Percentiles rank a stretch among this genome's conserved stretches.
phyloP scores from a whole-genome alignment of 192 early-diverging fungal species.

The Mortierella claussenii region DNA sequence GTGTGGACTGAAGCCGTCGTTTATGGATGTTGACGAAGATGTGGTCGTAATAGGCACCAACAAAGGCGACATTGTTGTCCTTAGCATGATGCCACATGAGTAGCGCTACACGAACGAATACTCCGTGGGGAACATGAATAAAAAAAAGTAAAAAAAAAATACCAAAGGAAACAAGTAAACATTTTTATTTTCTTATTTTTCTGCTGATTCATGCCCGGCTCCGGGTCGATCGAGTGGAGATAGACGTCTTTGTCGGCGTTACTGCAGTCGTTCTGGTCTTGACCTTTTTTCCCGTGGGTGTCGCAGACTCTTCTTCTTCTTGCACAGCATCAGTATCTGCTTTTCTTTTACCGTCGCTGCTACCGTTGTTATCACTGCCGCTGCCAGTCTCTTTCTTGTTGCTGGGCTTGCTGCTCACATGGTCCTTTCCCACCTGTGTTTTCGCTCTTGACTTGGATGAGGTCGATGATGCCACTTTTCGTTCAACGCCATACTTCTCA shows the following conservation, averaged over 20 bases:
- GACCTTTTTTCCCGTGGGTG: neutral
- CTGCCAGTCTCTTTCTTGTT: neutral
- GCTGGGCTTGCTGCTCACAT: neutral
- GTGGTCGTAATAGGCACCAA: conserved; percentile 46
- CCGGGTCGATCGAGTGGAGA: neutral
- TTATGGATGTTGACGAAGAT: conserved; percentile 51
- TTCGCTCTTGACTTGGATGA: neutral
- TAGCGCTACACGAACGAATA: neutral
- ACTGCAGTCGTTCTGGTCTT: neutral
- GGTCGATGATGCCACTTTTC: neutral
- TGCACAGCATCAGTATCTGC: neutral
- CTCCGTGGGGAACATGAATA: no score
- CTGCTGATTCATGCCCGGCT: neutral
- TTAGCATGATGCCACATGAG: conserved; percentile 29
- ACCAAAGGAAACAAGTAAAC: neutral
- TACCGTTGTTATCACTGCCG: neutral
- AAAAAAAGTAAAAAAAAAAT: no score
- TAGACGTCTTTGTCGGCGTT: neutral
- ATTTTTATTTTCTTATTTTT: neutral
- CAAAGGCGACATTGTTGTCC: conserved; percentile 45
- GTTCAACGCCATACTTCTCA: conserved; percentile 20
- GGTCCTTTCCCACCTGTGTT: neutral
- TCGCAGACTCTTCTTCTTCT: neutral
- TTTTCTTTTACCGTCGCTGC: neutral
- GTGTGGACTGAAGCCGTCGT: conserved; percentile 47